These are phyloP conservation scores for Aristolochia californica DNA, from an alignment of 164 flowering plant species.

Conservation along the genomic window DNA sequence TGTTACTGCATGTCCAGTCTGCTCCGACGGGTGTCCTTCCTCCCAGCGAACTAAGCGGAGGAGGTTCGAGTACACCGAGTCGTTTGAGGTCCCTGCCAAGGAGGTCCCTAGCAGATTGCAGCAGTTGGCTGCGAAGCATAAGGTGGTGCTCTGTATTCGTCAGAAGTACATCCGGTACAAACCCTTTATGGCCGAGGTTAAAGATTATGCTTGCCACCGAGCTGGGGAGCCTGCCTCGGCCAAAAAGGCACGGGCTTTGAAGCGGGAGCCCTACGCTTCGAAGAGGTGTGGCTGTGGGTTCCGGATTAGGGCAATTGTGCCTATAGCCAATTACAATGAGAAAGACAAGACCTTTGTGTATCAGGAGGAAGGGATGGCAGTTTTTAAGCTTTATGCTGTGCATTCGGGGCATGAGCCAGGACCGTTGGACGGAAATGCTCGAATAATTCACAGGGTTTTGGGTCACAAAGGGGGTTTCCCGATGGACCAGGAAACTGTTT, in stretches of 20 bases:
- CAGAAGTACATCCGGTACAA: conserved; percentile 95
- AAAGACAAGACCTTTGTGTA: conserved; percentile 94
- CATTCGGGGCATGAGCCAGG: conserved; percentile 99
- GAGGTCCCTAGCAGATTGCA: conserved; percentile 67
- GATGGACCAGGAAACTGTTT: conserved; percentile 62
- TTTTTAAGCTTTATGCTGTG: conserved; percentile 88
- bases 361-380: conserved; percentile 85
- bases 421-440: conserved; percentile 92
- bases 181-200: conserved; percentile 99
- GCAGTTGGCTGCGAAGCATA: conserved; percentile 84
- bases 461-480: conserved; percentile 65
- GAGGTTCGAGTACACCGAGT: conserved; percentile 90
- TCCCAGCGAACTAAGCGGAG: conserved; percentile 50
- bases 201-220: conserved; percentile 97
- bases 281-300: conserved; percentile 98
- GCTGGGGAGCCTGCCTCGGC: conserved; percentile 79
- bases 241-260: conserved; percentile 68
- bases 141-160: conserved; percentile 91
- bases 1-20: conserved; percentile 62
- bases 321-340: conserved; percentile 87
- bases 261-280: conserved; percentile 89
- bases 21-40: conserved; percentile 33
- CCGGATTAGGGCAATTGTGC: conserved; percentile 93
- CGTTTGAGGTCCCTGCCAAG: conserved; percentile 86
- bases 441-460: conserved; percentile 90